Evolutionary conservation across 1,284 basidiomycete genomes (phyloP), one percentile per base, ranked within the genome.

Genomic region (Fomes fomentarius): DNA sequence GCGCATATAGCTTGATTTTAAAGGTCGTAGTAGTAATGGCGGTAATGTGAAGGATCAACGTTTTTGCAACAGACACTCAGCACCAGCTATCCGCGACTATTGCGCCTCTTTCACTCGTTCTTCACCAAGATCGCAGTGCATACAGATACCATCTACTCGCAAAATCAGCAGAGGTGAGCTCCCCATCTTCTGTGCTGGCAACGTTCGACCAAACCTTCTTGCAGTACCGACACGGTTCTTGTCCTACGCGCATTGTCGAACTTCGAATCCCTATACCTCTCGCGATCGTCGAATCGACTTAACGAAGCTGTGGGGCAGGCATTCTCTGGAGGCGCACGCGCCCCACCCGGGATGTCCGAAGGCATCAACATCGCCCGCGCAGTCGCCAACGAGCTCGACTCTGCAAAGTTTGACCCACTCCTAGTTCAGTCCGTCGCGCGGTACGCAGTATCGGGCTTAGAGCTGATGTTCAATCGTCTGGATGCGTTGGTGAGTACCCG

Each of bases 81-180:
- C 63, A 77, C 82, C 2, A 90, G 92, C 19, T 98, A 98, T 72
- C 92, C 94, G 1, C 83, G 84, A 46, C 76, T 98, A 3, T 70
- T 98, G 7, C 83, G 96, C 12, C 78, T 97, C 11, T 95, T 98
- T 71, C 95, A 98, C 51, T 94, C 95, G 37, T 96, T 98, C 72
- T 98, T 98, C 68, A 86, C 90, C 17, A 95, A 95, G 70, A 95
- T 98, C 45, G 85, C 93, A 0, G 88, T 97, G 4, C 92, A 97
- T 65, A 97, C 96, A 0, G 95, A 98, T 68, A 96, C 96, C 0
- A 77, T 91, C 4, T 98, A 98, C 69, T 88, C 85, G 0, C 81
- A 85, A 45, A 78, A 82, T 6, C 81, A 90, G 47, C 96, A 98
- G 73, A 95, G 92, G 93, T 92, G 50, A 46, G 71, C 63, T n/a